Evolutionary conservation across 2,329 filamentous ascomycete species (phyloP).

Genomic region (Blastomyces silverae): DNA sequence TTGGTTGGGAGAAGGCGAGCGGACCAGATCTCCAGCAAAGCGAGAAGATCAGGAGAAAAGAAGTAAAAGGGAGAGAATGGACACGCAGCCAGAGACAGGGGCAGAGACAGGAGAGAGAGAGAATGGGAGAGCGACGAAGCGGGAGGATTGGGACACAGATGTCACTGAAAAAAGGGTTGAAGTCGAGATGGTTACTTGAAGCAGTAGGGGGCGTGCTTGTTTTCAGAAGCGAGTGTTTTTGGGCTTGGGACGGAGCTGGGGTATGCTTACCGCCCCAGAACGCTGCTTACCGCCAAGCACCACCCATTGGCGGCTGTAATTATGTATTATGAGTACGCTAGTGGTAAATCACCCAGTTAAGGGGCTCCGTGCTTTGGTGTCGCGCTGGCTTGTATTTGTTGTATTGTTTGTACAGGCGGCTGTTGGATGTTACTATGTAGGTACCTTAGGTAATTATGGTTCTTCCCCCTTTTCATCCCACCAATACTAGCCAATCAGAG

Average conservation of each 20-base stretch:
- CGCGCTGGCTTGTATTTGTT: no score
- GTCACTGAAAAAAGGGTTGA: constrained; percentile 13
- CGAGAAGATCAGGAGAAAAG: constrained; percentile 20
- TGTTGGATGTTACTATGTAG: background rate
- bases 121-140: constrained; percentile 16
- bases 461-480: constrained; percentile 10
- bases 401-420: no score
- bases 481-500: background rate
- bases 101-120: constrained; percentile 17
- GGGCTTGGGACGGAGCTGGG: background rate
- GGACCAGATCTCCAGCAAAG: constrained; percentile 15
- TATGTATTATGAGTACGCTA: background rate
- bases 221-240: constrained; percentile 8
- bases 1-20: constrained; percentile 17
- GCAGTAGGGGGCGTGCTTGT: constrained; percentile 11
- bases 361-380: background rate
- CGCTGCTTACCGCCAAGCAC: constrained; percentile 2
- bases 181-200: constrained; percentile 12
- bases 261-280: background rate
- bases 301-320: background rate
- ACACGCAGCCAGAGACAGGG: constrained; percentile 24
- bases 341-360: background rate
- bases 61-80: constrained; percentile 22
- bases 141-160: constrained; percentile 19
- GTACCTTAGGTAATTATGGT: constrained; percentile 8